Evolutionary conservation across 2,329 filamentous ascomycete genomes (phyloP).

Genomic region (Sphaerulina vaccinii): DNA sequence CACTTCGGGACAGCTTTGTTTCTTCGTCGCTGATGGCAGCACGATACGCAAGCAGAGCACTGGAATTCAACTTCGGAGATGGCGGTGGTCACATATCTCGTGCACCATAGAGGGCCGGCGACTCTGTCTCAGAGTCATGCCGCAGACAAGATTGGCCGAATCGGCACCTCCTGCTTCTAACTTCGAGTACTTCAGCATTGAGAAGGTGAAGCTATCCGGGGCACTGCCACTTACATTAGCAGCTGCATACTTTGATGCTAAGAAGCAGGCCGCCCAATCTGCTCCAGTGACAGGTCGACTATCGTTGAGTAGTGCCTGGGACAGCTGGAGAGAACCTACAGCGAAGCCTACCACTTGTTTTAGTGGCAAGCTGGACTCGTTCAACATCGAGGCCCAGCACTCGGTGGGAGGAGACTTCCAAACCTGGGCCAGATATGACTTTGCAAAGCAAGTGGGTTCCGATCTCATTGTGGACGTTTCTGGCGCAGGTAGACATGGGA

Average conservation of each 20-base stretch:
- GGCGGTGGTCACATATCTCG: slow-evolving; percentile 4
- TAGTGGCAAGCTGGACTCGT: slow-evolving; percentile 7
- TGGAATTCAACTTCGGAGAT: not conserved
- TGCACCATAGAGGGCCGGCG: not conserved
- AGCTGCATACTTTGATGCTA: too few species aligned
- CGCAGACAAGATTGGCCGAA: too few species aligned
- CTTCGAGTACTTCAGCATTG: too few species aligned
- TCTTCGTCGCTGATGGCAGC: not conserved
- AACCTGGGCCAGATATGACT: slow-evolving; percentile 6
- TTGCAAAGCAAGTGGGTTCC: not conserved
- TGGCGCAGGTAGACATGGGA: not conserved
- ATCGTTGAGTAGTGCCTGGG: too few species aligned
- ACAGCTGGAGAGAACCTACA: not conserved
- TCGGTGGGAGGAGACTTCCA: not conserved
- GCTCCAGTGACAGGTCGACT: too few species aligned
- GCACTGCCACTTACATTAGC: too few species aligned
- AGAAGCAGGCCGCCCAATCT: not conserved
- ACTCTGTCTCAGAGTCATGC: not conserved
- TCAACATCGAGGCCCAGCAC: not conserved
- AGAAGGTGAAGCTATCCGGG: too few species aligned
- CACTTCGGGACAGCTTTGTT: not conserved
- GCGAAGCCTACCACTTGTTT: not conserved
- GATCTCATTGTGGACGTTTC: slow-evolving; percentile 6
- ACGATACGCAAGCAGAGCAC: not conserved
- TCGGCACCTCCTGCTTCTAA: too few species aligned